phyloP scores from a whole-genome alignment of 225 moss, liverwort and hornwort species.

The Thuidium tamariscinum region DNA sequence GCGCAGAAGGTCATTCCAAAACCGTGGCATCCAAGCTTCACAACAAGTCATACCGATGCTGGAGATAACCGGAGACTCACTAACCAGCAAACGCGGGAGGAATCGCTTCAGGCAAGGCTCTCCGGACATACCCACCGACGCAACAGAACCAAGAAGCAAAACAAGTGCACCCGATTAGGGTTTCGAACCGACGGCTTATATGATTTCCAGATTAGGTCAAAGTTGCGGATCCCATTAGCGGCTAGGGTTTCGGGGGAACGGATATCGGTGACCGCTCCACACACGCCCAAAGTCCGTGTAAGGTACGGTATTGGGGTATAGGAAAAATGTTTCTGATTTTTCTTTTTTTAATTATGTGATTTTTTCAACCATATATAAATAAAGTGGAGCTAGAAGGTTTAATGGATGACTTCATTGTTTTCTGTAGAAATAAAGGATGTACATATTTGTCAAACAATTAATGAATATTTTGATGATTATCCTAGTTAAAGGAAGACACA shows the following conservation, averaged over 20 bases:
- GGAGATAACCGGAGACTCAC: not conserved
- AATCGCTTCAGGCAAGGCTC: rapidly evolving
- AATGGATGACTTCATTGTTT: not conserved
- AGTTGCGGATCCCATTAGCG: not conserved
- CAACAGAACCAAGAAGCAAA: rapidly evolving
- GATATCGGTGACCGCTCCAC: not conserved
- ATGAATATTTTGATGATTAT: not conserved
- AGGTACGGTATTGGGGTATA: not conserved
- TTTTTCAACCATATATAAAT: not conserved
- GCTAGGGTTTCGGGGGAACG: not conserved
- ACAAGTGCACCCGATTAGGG: rapidly evolving
- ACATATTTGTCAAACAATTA: rapidly evolving
- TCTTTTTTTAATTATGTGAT: not conserved
- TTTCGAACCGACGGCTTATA: rapidly evolving
- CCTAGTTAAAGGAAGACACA: rapidly evolving
- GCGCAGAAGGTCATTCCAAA: not conserved
- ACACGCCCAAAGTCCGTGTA: too few species aligned
- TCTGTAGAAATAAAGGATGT: rapidly evolving
- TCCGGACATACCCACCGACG: rapidly evolving
- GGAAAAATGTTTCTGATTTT: not conserved
- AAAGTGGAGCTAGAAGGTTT: rapidly evolving
- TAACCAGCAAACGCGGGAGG: too few species aligned
- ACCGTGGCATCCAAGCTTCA: not conserved
- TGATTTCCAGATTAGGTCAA: not conserved
- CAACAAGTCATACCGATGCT: not conserved